These are phyloP conservation scores for Aspergillus uvarum DNA, from an alignment of 2,329 filamentous ascomycete genomes.

Conservation along the genomic window DNA sequence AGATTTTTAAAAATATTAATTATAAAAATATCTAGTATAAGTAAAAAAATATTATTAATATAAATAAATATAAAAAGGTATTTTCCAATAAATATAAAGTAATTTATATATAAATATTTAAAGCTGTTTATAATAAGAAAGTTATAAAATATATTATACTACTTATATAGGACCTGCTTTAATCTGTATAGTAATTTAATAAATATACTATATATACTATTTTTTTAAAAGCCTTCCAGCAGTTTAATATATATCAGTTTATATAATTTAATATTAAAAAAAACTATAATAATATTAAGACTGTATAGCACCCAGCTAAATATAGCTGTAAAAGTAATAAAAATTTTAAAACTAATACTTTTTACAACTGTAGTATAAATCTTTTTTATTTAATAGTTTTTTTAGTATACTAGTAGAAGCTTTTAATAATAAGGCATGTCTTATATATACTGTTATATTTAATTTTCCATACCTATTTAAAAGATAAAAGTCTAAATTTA, in stretches of 20 bases:
- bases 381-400: not conserved
- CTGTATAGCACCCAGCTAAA: not conserved
- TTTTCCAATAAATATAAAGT: not conserved
- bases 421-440: not conserved
- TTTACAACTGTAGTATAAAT: not conserved
- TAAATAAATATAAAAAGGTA: not conserved
- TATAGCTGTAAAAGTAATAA: not conserved
- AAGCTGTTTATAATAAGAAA: not conserved
- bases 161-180: not conserved
- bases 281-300: not conserved
- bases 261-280: not conserved
- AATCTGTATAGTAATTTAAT: not conserved
- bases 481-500: not conserved
- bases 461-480: not conserved
- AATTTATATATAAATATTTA: not conserved
- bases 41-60: not conserved
- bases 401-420: not conserved
- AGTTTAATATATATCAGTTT: slow-evolving; percentile 1
- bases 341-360: not conserved
- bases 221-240: not conserved
- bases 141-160: slow-evolving; percentile 1
- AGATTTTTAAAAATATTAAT: not conserved
- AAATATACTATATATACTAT: not conserved
- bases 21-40: not conserved
- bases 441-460: not conserved